Conservation (phyloP, 257 asterid genomes). For the Petrea volubilis region DNA sequence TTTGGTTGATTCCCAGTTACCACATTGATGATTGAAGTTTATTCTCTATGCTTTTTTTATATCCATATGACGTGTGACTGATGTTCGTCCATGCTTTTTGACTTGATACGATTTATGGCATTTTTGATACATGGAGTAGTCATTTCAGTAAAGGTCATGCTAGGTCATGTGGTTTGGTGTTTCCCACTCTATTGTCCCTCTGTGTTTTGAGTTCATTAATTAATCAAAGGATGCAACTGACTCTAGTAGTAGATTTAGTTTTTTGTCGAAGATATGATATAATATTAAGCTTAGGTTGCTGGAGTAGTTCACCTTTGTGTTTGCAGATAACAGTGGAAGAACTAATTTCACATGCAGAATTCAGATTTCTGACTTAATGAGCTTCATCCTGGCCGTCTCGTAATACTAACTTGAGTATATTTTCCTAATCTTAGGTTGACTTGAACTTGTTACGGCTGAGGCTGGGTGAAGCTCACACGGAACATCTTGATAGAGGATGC, state of each 20-base stretch:
- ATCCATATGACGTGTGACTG: background rate
- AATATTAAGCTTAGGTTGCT: slow-evolving; percentile 1
- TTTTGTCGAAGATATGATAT: background rate
- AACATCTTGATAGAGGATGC: slow-evolving; percentile 88
- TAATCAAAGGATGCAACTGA: background rate
- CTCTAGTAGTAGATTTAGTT: background rate
- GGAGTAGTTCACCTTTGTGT: background rate
- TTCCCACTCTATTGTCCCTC: background rate
- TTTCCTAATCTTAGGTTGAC: slow-evolving; percentile 50
- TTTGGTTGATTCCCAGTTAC: background rate
- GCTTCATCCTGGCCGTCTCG: background rate
- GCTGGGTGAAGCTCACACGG: slow-evolving; percentile 81
- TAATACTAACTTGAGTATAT: slow-evolving; percentile 1
- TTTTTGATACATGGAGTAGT: too few species aligned
- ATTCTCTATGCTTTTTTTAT: background rate
- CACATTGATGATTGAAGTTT: background rate
- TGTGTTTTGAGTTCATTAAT: background rate
- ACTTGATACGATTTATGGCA: background rate
- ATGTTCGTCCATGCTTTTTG: background rate
- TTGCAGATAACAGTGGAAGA: background rate
- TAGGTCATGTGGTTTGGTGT: too few species aligned
- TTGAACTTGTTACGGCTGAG: slow-evolving; percentile 51
- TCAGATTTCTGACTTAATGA: background rate
- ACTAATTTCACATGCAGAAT: background rate
- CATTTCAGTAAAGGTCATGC: too few species aligned